phyloP scores from a whole-genome alignment of 2,329 filamentous ascomycete species.

The Decorospora gaudefroyi region DNA sequence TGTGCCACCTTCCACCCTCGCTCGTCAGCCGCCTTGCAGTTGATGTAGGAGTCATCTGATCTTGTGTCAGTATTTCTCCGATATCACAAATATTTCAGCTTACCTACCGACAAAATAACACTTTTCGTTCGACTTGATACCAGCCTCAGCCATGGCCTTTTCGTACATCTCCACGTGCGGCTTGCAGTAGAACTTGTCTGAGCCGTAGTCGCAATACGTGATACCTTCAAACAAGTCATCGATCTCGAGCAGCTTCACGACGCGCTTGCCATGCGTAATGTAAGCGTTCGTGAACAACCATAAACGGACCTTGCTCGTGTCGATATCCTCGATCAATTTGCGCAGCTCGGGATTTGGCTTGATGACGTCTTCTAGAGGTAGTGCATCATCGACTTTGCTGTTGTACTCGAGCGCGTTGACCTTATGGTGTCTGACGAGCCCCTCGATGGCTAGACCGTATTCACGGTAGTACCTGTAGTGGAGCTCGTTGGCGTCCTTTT shows the following conservation, averaged over 20 bases:
- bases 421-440: conserved; percentile 88
- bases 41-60: conserved; percentile 81
- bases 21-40: conserved; percentile 75
- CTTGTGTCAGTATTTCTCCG: conserved; percentile 14
- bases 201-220: conserved; percentile 88
- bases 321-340: conserved; percentile 77
- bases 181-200: conserved; percentile 79
- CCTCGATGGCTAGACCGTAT: conserved; percentile 97
- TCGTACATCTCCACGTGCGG: conserved; percentile 80
- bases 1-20: conserved; percentile 88
- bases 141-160: conserved; percentile 87
- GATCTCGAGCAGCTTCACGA: conserved; percentile 77
- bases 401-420: conserved; percentile 97
- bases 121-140: conserved; percentile 66
- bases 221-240: conserved; percentile 93
- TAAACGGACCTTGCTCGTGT: conserved; percentile 78
- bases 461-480: conserved; percentile 93
- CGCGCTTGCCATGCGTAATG: conserved; percentile 79
- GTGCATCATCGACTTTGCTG: conserved; percentile 86
- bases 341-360: conserved; percentile 76
- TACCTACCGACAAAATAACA: conserved; percentile 91
- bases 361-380: conserved; percentile 84
- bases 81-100: not conserved
- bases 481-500: conserved; percentile 79
- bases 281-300: conserved; percentile 99